Conservation (phyloP, 805 yeast genomes). For the Teunomyces panamensis region DNA sequence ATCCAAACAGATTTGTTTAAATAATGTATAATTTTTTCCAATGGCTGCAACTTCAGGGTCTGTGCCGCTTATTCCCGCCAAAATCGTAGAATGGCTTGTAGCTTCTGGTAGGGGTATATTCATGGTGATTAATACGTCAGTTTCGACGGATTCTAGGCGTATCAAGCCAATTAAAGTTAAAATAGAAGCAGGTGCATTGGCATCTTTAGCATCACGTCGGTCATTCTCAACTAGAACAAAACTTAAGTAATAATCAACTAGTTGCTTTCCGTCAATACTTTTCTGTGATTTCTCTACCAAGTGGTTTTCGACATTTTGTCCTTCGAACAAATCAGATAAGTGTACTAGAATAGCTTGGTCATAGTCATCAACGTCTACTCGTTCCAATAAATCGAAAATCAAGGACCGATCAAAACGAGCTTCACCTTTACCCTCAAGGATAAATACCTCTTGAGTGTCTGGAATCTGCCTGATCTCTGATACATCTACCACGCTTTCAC, state of each 20-base stretch:
- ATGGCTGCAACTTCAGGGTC: background rate
- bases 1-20: slow-evolving; percentile 26
- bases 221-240: slow-evolving; percentile 7
- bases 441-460: slow-evolving; percentile 90
- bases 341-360: slow-evolving; percentile 51
- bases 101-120: slow-evolving; percentile 47
- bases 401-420: slow-evolving; percentile 48
- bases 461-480: slow-evolving; percentile 80
- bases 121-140: slow-evolving; percentile 62
- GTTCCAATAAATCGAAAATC: slow-evolving; percentile 64
- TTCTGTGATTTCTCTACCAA: slow-evolving; percentile 9
- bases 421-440: slow-evolving; percentile 32
- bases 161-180: slow-evolving; percentile 57
- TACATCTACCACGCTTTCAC: slow-evolving; percentile 72
- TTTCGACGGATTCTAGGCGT: slow-evolving; percentile 46
- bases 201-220: slow-evolving; percentile 11
- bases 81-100: slow-evolving; percentile 1
- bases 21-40: slow-evolving; percentile 15
- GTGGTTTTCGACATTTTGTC: slow-evolving; percentile 11
- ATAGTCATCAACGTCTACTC: slow-evolving; percentile 34
- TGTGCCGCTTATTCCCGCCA: background rate
- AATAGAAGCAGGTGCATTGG: slow-evolving; percentile 21
- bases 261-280: background rate
- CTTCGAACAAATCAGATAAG: slow-evolving; percentile 50
- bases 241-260: slow-evolving; percentile 1